Evolutionary conservation across 768 basidiomycete genomes (phyloP).

Genomic region (Polyporus arcularius): DNA sequence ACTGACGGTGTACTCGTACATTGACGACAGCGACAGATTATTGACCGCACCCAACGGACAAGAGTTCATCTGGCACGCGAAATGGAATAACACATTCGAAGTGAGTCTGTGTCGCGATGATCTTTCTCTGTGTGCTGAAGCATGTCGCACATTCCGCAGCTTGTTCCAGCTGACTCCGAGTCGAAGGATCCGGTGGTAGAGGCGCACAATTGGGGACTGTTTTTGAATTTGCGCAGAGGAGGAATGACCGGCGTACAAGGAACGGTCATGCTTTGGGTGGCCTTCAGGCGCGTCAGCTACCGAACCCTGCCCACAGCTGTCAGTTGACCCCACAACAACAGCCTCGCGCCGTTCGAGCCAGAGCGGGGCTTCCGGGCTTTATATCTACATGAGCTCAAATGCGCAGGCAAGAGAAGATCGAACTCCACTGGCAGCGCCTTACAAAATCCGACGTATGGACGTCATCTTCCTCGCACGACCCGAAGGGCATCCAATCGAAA

Average conservation of each 20-base stretch:
- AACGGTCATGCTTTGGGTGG: neutral
- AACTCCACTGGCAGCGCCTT: too few species aligned
- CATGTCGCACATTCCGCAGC: neutral
- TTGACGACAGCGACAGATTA: neutral
- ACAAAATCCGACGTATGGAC: too few species aligned
- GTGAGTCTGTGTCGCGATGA: neutral
- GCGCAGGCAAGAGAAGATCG: too few species aligned
- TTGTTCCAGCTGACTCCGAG: neutral
- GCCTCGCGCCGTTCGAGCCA: too few species aligned
- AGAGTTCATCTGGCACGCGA: conserved; percentile 1
- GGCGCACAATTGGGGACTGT: neutral
- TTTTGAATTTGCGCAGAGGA: neutral
- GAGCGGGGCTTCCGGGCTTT: too few species aligned
- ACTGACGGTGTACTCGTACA: too few species aligned
- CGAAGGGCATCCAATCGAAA: too few species aligned
- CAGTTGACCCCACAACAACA: too few species aligned
- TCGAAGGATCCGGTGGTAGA: neutral
- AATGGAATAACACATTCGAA: neutral
- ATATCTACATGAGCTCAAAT: too few species aligned
- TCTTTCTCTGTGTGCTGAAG: neutral
- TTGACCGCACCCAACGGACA: neutral
- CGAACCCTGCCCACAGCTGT: too few species aligned
- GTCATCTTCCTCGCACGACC: too few species aligned
- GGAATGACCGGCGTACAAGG: neutral
- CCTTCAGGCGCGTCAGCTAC: too few species aligned